phyloP scores from a whole-genome alignment of 192 early-diverging fungal genomes.

The Coemansia sp. region DNA sequence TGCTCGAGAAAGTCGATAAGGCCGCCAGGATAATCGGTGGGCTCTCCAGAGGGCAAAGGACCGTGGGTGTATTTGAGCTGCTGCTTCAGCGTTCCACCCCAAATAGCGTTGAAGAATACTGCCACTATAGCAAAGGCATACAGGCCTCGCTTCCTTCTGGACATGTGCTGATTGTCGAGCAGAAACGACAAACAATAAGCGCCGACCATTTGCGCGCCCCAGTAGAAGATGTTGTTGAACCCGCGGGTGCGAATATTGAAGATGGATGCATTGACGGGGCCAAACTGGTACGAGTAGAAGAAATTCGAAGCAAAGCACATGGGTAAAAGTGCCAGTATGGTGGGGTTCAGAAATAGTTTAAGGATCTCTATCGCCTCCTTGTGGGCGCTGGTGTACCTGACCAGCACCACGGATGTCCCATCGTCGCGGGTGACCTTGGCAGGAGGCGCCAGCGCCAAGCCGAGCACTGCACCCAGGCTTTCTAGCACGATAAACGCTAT shows the following conservation, averaged over 20 bases:
- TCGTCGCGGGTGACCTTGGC: conserved; percentile 64
- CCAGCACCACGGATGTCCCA: conserved; percentile 65
- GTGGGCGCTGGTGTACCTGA: conserved; percentile 67
- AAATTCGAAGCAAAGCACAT: conserved; percentile 81
- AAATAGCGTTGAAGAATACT: conserved; percentile 57
- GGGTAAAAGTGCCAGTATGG: conserved; percentile 69
- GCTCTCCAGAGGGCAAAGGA: conserved; percentile 1
- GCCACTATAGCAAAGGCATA: conserved; percentile 55
- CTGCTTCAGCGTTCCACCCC: conserved; percentile 63
- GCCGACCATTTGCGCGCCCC: conserved; percentile 76
- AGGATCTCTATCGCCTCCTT: conserved; percentile 60
- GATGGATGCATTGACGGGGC: conserved; percentile 63
- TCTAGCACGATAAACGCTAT: conserved; percentile 79
- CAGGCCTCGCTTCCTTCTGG: conserved; percentile 64
- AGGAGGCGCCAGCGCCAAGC: conserved; percentile 63
- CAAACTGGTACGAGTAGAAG: conserved; percentile 84
- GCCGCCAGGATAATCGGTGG: conserved; percentile 17
- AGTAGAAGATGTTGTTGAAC: conserved; percentile 80
- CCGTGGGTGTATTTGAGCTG: conserved; percentile 56
- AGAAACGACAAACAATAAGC: conserved; percentile 66
- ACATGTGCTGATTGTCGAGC: conserved; percentile 58
- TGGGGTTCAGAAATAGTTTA: conserved; percentile 74
- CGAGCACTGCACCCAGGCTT: conserved; percentile 61
- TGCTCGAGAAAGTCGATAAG: conserved; percentile 53
- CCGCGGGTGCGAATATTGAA: conserved; percentile 73